Percentiles rank a stretch among this genome's conserved stretches.
These are phyloP conservation scores for Pontederia paniculata DNA, from an alignment of 176 grass and related monocot species.

Conservation along the genomic window DNA sequence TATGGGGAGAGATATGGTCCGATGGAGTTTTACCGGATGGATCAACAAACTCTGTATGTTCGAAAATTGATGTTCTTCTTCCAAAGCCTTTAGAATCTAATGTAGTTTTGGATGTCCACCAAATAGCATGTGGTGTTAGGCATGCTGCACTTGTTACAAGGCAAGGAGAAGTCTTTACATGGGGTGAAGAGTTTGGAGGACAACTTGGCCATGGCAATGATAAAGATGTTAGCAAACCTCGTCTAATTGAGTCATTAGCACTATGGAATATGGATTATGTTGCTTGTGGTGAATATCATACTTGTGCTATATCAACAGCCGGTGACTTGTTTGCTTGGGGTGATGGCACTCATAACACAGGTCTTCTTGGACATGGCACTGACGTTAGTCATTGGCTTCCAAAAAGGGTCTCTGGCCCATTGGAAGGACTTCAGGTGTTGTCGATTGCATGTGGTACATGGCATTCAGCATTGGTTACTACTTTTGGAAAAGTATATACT, in stretches of 20 bases:
- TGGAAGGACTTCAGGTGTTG: slow-evolving; percentile 70
- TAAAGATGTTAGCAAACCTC: slow-evolving; percentile 52
- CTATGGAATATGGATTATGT: slow-evolving; percentile 66
- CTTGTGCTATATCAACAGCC: slow-evolving; percentile 59
- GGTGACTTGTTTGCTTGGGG: slow-evolving; percentile 90
- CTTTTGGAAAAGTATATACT: slow-evolving; percentile 61
- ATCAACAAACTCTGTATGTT: slow-evolving; percentile 25
- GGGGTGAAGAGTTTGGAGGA: slow-evolving; percentile 77
- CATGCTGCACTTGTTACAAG: slow-evolving; percentile 76
- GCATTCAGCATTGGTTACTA: slow-evolving; percentile 72
- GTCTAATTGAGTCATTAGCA: slow-evolving; percentile 68
- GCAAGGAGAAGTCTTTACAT: slow-evolving; percentile 88
- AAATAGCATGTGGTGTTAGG: slow-evolving; percentile 66
- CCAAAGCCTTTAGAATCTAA: slow-evolving; percentile 84
- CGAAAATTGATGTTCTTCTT: slow-evolving; percentile 54
- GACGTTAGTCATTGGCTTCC: slow-evolving; percentile 64
- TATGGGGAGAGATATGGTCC: slow-evolving; percentile 93
- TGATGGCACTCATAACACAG: slow-evolving; percentile 51
- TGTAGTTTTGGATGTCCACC: slow-evolving; percentile 87
- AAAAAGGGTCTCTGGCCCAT: slow-evolving; percentile 52
- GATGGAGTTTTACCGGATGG: slow-evolving; percentile 44
- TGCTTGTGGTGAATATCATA: slow-evolving; percentile 83
- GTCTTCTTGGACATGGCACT: slow-evolving; percentile 66
- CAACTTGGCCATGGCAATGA: slow-evolving; percentile 65
- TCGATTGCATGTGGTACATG: slow-evolving; percentile 75